Conservation (phyloP, 345 rosid genomes). For the Punica granatum region DNA sequence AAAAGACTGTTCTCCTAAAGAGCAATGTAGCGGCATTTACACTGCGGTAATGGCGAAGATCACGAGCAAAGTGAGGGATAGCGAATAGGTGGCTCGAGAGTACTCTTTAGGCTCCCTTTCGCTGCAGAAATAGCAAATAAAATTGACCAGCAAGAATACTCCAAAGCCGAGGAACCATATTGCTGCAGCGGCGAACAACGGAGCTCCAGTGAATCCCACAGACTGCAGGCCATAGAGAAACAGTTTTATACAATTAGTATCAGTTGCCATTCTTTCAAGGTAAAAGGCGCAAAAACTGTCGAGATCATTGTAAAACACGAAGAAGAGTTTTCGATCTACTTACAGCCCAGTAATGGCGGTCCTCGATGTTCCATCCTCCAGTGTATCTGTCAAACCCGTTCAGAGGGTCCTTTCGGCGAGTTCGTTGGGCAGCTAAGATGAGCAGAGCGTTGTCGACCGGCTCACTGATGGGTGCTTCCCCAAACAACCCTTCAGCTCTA, state of each 20-base stretch:
- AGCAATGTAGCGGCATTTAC: slow-evolving; percentile 24
- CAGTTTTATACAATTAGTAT: not conserved
- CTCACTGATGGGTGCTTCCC: slow-evolving; percentile 41
- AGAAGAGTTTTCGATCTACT: slow-evolving; percentile 16
- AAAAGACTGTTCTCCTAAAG: not conserved
- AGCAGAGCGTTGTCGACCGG: slow-evolving; percentile 39
- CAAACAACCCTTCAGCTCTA: not conserved
- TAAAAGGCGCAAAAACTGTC: too few species aligned
- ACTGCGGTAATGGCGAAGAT: slow-evolving; percentile 58
- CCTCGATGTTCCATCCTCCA: slow-evolving; percentile 82
- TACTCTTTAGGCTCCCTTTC: slow-evolving; percentile 46
- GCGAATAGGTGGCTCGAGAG: slow-evolving; percentile 48
- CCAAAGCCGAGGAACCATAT: slow-evolving; percentile 82
- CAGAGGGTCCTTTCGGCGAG: slow-evolving; percentile 81
- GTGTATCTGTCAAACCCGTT: slow-evolving; percentile 60
- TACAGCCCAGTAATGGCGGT: slow-evolving; percentile 94
- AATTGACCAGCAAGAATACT: slow-evolving; percentile 40
- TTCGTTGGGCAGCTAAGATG: slow-evolving; percentile 69
- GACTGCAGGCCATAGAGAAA: slow-evolving; percentile 44
- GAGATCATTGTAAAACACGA: not conserved
- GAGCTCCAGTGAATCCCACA: slow-evolving; percentile 74
- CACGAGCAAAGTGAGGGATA: slow-evolving; percentile 62
- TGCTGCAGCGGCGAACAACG: slow-evolving; percentile 51
- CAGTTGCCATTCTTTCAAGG: too few species aligned
- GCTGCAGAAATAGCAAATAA: slow-evolving; percentile 42